Percentiles rank a stretch among this genome's conserved stretches.
Conservation (phyloP, 1,139 yeast genomes). For the Yamadazyma songkhlaensis region DNA sequence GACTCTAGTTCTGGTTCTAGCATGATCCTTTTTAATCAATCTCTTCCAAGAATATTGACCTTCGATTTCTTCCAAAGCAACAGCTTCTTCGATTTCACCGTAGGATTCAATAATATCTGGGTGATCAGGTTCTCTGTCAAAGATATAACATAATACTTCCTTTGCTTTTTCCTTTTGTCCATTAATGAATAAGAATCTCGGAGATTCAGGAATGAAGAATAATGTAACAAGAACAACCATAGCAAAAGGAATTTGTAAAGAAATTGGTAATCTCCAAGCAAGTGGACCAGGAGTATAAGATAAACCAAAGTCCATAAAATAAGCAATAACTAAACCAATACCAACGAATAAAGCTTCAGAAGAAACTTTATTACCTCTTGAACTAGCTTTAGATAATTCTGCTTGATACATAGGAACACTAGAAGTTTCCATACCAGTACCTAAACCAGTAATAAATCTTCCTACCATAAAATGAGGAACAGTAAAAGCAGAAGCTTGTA, state of each 20-base stretch:
- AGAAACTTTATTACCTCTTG: constrained; percentile 70
- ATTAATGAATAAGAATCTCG: constrained; percentile 46
- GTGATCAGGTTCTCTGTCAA: constrained; percentile 7
- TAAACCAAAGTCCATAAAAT: constrained; percentile 65
- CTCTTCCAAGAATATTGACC: constrained; percentile 14
- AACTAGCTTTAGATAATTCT: constrained; percentile 63
- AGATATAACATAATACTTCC: constrained; percentile 13
- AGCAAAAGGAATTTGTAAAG: constrained; percentile 48
- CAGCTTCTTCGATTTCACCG: constrained; percentile 12
- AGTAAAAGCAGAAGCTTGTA: constrained; percentile 36
- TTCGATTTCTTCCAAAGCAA: constrained; percentile 12
- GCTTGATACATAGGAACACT: constrained; percentile 66
- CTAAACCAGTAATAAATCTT: constrained; percentile 64
- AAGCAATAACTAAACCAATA: constrained; percentile 64
- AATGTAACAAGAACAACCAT: constrained; percentile 40
- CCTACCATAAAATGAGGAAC: constrained; percentile 50
- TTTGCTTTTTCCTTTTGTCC: constrained; percentile 37
- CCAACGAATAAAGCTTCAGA: constrained; percentile 70
- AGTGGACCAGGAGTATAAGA: constrained; percentile 47
- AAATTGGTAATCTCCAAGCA: constrained; percentile 63
- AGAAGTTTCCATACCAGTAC: constrained; percentile 68
- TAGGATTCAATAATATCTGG: constrained; percentile 8
- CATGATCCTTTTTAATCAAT: constrained; percentile 11
- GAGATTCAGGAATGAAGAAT: constrained; percentile 56
- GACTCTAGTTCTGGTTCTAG: constrained; percentile 44